Conservation (phyloP, 2,329 filamentous ascomycete genomes). For the Cladosporium sp. region DNA sequence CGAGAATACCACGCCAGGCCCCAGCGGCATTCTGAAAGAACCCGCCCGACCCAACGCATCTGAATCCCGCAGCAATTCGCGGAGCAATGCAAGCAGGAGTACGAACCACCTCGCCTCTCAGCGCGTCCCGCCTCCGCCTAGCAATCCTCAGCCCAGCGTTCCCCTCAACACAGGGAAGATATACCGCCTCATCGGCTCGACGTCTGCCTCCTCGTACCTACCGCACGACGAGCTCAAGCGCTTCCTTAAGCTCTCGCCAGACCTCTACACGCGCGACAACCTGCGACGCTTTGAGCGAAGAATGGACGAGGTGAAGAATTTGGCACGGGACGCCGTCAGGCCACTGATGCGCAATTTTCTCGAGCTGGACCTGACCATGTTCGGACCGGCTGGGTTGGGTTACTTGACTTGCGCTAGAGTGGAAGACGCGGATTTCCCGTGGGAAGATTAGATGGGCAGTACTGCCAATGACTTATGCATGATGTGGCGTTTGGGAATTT, state of each 20-base stretch:
- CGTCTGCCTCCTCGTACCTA: conserved; percentile 60
- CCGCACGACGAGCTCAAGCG: conserved; percentile 81
- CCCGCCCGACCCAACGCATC: neutral
- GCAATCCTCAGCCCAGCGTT: conserved; percentile 29
- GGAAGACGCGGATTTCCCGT: conserved; percentile 57
- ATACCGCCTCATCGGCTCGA: conserved; percentile 66
- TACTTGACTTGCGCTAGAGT: conserved; percentile 62
- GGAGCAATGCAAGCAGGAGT: conserved; percentile 10
- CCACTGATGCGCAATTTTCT: conserved; percentile 81
- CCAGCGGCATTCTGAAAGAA: conserved; percentile 45
- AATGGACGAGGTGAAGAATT: conserved; percentile 79
- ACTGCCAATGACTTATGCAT: too few species aligned
- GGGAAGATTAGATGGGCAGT: conserved; percentile 39
- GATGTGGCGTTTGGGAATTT: too few species aligned
- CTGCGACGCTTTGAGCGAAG: conserved; percentile 77
- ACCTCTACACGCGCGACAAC: conserved; percentile 81
- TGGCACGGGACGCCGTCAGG: conserved; percentile 74
- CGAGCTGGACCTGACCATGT: conserved; percentile 60
- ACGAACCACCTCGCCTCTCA: conserved; percentile 25
- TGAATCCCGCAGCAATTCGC: neutral
- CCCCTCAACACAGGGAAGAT: conserved; percentile 56
- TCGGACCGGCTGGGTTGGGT: conserved; percentile 39
- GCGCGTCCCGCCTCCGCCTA: conserved; percentile 20
- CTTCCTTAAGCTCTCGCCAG: conserved; percentile 76
- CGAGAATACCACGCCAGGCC: conserved; percentile 75